Evolutionary conservation across 2,329 filamentous ascomycete species (phyloP), one percentile per base, ranked within the genome.

Genomic region (Knufia petricola): DNA sequence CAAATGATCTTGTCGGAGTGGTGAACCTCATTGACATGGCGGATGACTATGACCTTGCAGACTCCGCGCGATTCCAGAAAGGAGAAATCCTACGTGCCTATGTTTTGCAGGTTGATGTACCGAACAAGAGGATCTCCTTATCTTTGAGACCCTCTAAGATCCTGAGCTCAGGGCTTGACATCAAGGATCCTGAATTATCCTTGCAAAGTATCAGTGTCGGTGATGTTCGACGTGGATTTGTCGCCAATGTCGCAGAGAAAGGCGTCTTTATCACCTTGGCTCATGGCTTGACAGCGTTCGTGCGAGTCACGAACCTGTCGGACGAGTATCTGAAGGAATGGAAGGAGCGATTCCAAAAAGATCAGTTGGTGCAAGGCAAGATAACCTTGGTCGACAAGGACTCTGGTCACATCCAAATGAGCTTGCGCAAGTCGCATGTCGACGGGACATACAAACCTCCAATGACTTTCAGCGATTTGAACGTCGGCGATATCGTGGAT

Each of bases 271-370:
- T 98, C 40, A 77, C 82, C 21, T 74, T 98, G 2, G 88, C 89
- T 37, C 85, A 86, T 15, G 80, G 84, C 54, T 75, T 95, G 15
- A 85, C 85, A 43, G 89, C 82, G 1, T 84, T 89, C 60, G 85
- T 95, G 41, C 84, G 86, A 57, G 83, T 96, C 46, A 79, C 84
- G 8, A 89, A 96, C 63, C 75, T 98, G 12, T 95, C 89, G 0
- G 92, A 98, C 63, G 77, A 79, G 6, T 98, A 82, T 64, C 70
- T 98, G 59, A 96, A 96, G 66, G 87, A 96, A 52, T 98, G 92
- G 92, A 94, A 95, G 69, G 79, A 85, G 30, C 74, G 82, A 38
- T 95, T 90, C 68, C 82, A 92, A 59, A 71, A 90, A 41, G 87
- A 94, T 60, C 88, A 96, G 66, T 75, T 98, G 4, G 87, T 98